Evolutionary conservation across 2,329 filamentous ascomycete species (phyloP).

Genomic region (Fusarium agapanthi): DNA sequence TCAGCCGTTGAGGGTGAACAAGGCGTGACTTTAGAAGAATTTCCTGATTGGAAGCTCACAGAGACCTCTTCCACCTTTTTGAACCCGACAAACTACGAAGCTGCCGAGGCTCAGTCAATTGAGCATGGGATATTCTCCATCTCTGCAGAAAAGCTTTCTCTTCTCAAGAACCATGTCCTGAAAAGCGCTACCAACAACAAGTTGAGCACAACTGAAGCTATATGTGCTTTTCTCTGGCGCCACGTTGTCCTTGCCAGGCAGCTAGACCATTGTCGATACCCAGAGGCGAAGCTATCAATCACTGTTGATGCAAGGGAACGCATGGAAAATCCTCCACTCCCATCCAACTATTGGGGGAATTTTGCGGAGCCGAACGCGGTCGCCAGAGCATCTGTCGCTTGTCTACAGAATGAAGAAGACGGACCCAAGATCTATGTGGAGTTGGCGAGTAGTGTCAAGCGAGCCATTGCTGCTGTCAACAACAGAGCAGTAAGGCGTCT

Average conservation of each 20-base stretch:
- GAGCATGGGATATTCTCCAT: slow-evolving; percentile 9
- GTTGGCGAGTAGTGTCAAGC: neutral
- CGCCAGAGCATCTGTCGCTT: neutral
- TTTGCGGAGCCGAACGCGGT: slow-evolving; percentile 15
- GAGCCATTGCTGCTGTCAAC: neutral
- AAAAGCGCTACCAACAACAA: neutral
- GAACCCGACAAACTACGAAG: neutral
- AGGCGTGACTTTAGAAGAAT: neutral
- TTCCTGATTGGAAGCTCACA: slow-evolving; percentile 7
- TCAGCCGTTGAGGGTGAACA: neutral
- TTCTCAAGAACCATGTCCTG: neutral
- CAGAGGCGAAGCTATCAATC: slow-evolving; percentile 3
- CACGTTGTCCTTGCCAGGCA: neutral
- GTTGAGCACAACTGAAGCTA: neutral
- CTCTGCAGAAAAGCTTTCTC: neutral
- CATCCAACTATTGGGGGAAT: slow-evolving; percentile 5
- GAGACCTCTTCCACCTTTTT: slow-evolving; percentile 1
- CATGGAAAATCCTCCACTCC: neutral
- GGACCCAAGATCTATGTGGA: neutral
- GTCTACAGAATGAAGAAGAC: neutral
- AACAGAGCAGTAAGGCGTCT: slow-evolving; percentile 12
- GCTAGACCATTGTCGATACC: neutral
- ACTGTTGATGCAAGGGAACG: slow-evolving; percentile 1
- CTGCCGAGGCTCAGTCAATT: neutral
- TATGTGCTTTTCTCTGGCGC: slow-evolving; percentile 9